Evolutionary conservation across 2,329 filamentous ascomycete genomes (phyloP).

Genomic region (Fusarium lyarnte): DNA sequence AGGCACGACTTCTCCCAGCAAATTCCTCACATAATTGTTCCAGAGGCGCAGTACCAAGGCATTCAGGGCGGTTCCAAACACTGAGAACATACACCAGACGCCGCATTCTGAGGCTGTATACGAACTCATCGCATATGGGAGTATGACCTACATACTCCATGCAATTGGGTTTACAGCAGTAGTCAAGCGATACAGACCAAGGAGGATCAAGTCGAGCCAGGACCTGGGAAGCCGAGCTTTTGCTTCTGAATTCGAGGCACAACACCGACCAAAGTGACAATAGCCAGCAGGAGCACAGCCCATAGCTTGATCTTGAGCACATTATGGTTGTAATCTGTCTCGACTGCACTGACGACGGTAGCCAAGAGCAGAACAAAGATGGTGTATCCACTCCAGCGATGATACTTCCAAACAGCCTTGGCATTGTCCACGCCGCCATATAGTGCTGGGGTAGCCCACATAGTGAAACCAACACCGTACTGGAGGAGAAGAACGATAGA

Average conservation of each 20-base stretch:
- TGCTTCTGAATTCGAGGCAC: conserved; percentile 81
- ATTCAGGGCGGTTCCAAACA: neutral
- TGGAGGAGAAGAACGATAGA: conserved; percentile 77
- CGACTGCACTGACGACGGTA: conserved; percentile 78
- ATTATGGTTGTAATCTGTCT: conserved; percentile 77
- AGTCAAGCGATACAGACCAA: neutral
- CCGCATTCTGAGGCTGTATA: neutral
- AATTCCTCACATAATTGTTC: neutral
- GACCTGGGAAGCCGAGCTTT: conserved; percentile 71
- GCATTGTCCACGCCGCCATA: conserved; percentile 84
- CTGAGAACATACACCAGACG: neutral
- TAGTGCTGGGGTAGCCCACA: conserved; percentile 78
- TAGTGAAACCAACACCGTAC: conserved; percentile 80
- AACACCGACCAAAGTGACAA: conserved; percentile 76
- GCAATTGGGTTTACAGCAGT: neutral
- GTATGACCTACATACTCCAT: neutral
- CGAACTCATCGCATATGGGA: neutral
- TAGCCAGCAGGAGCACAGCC: conserved; percentile 73
- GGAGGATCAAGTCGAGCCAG: conserved; percentile 13
- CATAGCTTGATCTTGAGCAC: conserved; percentile 79
- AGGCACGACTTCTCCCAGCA: neutral
- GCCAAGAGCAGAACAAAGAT: conserved; percentile 75
- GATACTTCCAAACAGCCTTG: conserved; percentile 90
- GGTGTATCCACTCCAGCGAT: conserved; percentile 80
- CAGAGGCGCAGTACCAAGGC: neutral